A percentile compares a stretch with the other conserved stretches of the same genome.
phyloP scores from a whole-genome alignment of 129 eudicot species.

The Solidago caesia region DNA sequence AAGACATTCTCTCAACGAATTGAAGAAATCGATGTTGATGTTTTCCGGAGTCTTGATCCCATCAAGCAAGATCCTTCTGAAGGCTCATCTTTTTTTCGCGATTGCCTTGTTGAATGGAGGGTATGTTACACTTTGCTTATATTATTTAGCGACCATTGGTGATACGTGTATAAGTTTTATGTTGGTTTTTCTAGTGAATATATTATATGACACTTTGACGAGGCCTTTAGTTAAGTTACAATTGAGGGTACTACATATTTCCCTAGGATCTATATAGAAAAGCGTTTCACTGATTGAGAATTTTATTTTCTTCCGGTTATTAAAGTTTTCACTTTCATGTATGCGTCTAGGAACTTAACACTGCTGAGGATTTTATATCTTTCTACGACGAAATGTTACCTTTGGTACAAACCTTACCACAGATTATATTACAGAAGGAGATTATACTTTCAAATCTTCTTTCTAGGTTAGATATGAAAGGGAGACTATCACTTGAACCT shows the following conservation, averaged over 20 bases:
- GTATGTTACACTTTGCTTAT: conserved; percentile 35
- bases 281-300: background rate
- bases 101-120: conserved; percentile 77
- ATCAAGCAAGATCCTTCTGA: conserved; percentile 60
- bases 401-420: conserved; percentile 80
- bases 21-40: conserved; percentile 74
- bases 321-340: conserved; percentile 2
- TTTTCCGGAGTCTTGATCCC: conserved; percentile 68
- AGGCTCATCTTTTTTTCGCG: conserved; percentile 77
- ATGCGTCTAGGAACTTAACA: conserved; percentile 66
- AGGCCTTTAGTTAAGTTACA: background rate
- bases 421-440: conserved; percentile 73
- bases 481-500: conserved; percentile 76
- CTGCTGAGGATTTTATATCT: conserved; percentile 93
- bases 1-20: conserved; percentile 68
- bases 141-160: background rate
- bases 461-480: conserved; percentile 62
- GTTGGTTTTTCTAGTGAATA: background rate
- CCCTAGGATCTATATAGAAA: background rate
- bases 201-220: background rate
- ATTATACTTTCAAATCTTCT: conserved; percentile 58
- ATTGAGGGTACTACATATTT: conserved; percentile 1
- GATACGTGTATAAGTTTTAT: background rate
- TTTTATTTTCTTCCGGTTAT: background rate
- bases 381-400: conserved; percentile 83